Base-by-base conservation (phyloP, 208 protist species). In the Blastocrithidia nonstop region DNA sequence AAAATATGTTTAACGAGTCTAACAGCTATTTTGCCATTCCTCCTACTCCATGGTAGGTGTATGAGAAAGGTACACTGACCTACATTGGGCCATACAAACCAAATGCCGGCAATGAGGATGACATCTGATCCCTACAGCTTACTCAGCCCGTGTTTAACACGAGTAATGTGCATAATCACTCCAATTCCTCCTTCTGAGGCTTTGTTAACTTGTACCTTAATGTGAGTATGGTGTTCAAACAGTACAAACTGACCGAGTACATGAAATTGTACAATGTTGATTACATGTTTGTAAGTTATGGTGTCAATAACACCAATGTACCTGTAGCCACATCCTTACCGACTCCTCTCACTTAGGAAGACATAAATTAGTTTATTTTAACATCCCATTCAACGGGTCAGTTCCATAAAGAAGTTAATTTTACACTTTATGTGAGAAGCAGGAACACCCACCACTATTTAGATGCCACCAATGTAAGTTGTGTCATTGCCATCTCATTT, bases 101-200 rank as follows among this genome's bases (percentile, higher is more conserved):
- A 15, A 20, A 26, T 8, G 20, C 65, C 39, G 21, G 48, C 9
- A 20, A 9, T 8, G 21, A 62, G 15, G 13, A 38, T 4, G 25
- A 27, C 19, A 13, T 31, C 4, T 88, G 67, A 61, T 54, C 54
- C n/a, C 24, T 88, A 11, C 20, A 49, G 1, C 54, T 80, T 9
- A 60, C 61, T 13, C 25, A 48, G 21, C 71, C 73, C 31, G 45
- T 88, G 7, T 83, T 69, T 58, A 69, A 67, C 33, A 48, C 38
- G 24, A 61, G 25, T 21, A 21, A n/a, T n/a, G n/a, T n/a, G n/a
- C n/a, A 16, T 6, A 26, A 17, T 4, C 35, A 19, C 3, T 15
- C 36, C 9, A 32, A 26, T 17, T 41, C 3, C 16, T 26, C 32
- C 31, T 90, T 90, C 48, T 90, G 81, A 76, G 81, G 81, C 32